A percentile compares a stretch with the other conserved stretches of the same genome.
phyloP scores from a whole-genome alignment of 352 stramenopile genomes.

The Paralagenidium karlingii region DNA sequence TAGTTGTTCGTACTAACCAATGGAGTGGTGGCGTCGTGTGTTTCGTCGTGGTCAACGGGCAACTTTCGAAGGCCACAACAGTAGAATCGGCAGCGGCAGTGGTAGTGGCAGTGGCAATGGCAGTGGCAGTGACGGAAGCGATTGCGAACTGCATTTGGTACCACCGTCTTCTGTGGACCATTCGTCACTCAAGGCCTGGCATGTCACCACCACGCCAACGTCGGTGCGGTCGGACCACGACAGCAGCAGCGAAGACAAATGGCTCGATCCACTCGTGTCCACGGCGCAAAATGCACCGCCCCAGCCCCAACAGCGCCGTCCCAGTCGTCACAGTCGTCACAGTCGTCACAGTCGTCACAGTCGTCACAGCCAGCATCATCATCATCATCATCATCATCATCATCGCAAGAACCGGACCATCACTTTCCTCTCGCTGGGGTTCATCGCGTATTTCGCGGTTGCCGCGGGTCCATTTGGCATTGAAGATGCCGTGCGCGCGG shows the following conservation, averaged over 20 bases:
- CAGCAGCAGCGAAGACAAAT: slow-evolving; percentile 16
- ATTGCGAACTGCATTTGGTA: slow-evolving; percentile 36
- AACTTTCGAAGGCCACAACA: no score
- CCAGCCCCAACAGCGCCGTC: slow-evolving; percentile 12
- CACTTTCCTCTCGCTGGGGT: slow-evolving; percentile 69
- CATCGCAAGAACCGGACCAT: slow-evolving; percentile 49
- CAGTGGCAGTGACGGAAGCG: no score
- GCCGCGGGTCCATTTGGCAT: slow-evolving; percentile 66
- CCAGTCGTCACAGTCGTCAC: no score
- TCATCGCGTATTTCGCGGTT: slow-evolving; percentile 78
- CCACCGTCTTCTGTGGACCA: slow-evolving; percentile 60
- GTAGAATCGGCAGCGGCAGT: no score
- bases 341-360: no score
- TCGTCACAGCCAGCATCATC: no score
- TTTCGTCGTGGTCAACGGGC: no score
- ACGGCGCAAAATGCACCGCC: background rate
- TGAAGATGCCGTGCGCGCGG: slow-evolving; percentile 59
- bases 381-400: slow-evolving; percentile 6
- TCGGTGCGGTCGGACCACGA: slow-evolving; percentile 8
- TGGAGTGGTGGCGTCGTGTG: no score
- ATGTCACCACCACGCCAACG: slow-evolving; percentile 42
- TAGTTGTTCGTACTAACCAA: no score
- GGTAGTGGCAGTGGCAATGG: no score
- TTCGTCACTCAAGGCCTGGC: slow-evolving; percentile 63
- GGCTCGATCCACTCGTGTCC: slow-evolving; percentile 9